phyloP scores from a whole-genome alignment of 768 basidiomycete genomes.

The Collybiopsis luxurians region DNA sequence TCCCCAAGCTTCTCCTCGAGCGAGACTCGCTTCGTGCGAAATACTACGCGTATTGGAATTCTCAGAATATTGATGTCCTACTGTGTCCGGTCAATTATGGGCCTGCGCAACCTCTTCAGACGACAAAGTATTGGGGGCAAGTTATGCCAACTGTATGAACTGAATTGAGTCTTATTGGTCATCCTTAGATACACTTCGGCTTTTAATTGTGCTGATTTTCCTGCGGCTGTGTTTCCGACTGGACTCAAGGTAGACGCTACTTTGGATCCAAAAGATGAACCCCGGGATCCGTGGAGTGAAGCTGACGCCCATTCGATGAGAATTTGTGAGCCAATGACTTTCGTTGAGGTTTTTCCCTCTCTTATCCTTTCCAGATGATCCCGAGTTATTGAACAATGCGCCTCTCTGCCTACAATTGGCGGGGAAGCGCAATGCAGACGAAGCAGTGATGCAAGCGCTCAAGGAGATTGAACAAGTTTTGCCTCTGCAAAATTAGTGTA shows the following conservation, averaged over 20 bases:
- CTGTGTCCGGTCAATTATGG: constrained; percentile 33
- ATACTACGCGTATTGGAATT: constrained; percentile 35
- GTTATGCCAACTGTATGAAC: not conserved
- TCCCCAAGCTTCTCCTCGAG: constrained; percentile 12
- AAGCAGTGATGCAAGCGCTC: constrained; percentile 11
- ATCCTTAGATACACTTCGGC: constrained; percentile 34
- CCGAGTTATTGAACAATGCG: constrained; percentile 9
- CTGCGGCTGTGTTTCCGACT: constrained; percentile 41
- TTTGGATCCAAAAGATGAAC: constrained; percentile 17
- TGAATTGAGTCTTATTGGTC: not conserved
- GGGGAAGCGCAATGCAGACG: constrained; percentile 17
- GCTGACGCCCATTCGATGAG: constrained; percentile 11
- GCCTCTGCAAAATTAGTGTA: not conserved
- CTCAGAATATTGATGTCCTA: constrained; percentile 37
- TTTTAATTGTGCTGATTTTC: constrained; percentile 45
- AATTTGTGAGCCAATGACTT: constrained; percentile 10
- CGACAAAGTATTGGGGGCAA: constrained; percentile 35
- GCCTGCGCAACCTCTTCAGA: constrained; percentile 35
- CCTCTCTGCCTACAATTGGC: constrained; percentile 15
- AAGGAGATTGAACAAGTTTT: constrained; percentile 12
- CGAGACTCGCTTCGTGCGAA: constrained; percentile 31
- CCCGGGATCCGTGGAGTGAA: constrained; percentile 13
- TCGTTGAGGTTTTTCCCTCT: not conserved
- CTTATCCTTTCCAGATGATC: constrained; percentile 6
- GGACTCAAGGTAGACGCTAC: constrained; percentile 28